Evolutionary conservation across 805 yeast genomes (phyloP).

Genomic region (Candida tibetensis): DNA sequence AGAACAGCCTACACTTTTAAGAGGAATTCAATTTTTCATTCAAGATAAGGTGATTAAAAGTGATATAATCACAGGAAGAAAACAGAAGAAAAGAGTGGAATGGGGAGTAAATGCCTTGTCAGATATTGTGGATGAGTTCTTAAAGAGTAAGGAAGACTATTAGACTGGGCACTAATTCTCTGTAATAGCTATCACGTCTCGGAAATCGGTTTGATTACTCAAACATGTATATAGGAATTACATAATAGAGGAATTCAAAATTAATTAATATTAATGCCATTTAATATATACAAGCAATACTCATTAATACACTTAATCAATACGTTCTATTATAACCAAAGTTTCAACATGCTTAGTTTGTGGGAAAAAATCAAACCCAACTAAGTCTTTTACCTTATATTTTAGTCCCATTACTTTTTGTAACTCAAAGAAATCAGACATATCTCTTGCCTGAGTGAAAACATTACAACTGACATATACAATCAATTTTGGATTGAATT

Average conservation of each 20-base stretch:
- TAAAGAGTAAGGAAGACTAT: constrained; percentile 13
- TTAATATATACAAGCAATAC: not conserved
- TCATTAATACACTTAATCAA: too few relatives aligned
- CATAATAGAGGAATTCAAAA: not conserved
- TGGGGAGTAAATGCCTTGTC: constrained; percentile 65
- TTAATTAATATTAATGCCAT: not conserved
- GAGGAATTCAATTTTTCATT: constrained; percentile 66
- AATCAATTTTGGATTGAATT: constrained; percentile 35
- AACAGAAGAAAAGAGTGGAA: constrained; percentile 53
- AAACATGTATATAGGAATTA: too few relatives aligned
- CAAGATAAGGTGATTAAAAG: constrained; percentile 45
- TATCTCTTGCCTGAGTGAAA: constrained; percentile 45
- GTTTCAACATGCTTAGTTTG: constrained; percentile 60
- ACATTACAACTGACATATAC: constrained; percentile 46
- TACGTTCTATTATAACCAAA: constrained; percentile 43
- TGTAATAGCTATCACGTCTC: too few relatives aligned
- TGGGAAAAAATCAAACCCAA: constrained; percentile 50
- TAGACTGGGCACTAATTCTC: too few relatives aligned
- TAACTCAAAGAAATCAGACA: constrained; percentile 26
- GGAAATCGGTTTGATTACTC: too few relatives aligned
- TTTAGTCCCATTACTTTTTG: constrained; percentile 12
- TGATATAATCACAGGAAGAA: constrained; percentile 50
- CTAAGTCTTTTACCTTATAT: constrained; percentile 20
- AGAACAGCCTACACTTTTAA: constrained; percentile 54
- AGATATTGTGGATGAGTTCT: constrained; percentile 50